Percentiles rank a stretch among this genome's conserved stretches.
phyloP scores from a whole-genome alignment of 2,329 filamentous ascomycete species.

The Neonectria hederae region DNA sequence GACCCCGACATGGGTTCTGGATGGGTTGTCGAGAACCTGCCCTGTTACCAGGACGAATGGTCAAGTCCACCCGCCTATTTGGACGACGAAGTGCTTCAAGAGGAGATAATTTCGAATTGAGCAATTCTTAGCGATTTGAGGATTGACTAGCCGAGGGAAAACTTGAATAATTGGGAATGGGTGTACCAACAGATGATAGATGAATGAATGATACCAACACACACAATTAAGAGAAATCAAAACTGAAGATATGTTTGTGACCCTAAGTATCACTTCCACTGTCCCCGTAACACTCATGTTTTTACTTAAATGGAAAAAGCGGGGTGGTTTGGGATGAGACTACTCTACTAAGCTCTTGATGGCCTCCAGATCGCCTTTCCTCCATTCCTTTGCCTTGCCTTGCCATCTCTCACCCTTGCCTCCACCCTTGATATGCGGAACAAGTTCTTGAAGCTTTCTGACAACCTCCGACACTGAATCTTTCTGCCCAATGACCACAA shows the following conservation, averaged over 20 bases:
- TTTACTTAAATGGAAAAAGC: background rate
- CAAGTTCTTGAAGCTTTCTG: conserved; percentile 22
- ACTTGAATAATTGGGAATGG: no score
- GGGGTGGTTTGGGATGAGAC: background rate
- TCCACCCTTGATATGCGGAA: conserved; percentile 40
- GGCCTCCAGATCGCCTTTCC: conserved; percentile 33
- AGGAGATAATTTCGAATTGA: background rate
- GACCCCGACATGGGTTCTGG: background rate
- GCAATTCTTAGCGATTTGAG: background rate
- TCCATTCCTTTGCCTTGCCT: conserved; percentile 44
- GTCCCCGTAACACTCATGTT: background rate
- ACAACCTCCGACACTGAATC: conserved; percentile 32
- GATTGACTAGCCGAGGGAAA: background rate
- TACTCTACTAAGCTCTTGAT: conserved; percentile 35
- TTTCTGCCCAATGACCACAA: conserved; percentile 41
- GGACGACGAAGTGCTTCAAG: background rate
- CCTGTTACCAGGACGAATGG: conserved; percentile 17
- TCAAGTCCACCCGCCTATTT: conserved; percentile 15
- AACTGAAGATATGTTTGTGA: background rate
- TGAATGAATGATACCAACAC: background rate
- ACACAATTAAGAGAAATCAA: background rate
- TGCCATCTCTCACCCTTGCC: conserved; percentile 46
- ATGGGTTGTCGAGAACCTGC: conserved; percentile 14
- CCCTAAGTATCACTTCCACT: background rate
- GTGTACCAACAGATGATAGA: background rate